Evolutionary conservation across 345 rosid genomes (phyloP), one percentile per base, ranked within the genome.

Genomic region (Eucalyptus tenuipes): DNA sequence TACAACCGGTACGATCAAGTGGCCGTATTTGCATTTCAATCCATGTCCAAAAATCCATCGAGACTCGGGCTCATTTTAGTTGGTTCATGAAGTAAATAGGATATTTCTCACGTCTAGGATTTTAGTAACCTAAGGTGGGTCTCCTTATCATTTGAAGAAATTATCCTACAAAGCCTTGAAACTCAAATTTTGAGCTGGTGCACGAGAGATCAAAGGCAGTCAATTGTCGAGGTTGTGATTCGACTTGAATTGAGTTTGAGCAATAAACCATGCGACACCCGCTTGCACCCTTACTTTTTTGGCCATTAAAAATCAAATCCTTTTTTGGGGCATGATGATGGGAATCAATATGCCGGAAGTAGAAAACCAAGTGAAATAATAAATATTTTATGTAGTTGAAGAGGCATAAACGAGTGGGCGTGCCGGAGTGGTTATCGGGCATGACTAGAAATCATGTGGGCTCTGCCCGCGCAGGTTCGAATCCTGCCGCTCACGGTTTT

Each of bases 341-440:
- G 79, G 12, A 1, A 8, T 22, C 0, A 15, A 8, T 66, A 4
- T 1, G 4, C 2, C 4, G 33, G 3, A 8, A 29, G 13, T 29
- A 4, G n/a, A 61, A 61, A 66, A 52, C 4, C 1, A 52, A 18
- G 10, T 7, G 0, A 18, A 0, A 52, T 20, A 37, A 10, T 37
- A 18, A 18, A 37, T 37, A 75, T 0, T 5, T 18, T 2, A 2
- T 2, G 42, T 20, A 20, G 44, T 0, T 5, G 2, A 31, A 2
- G 1, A 2, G 10, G 12, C 44, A 33, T 3, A 13, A 4, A 5
- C 3, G 2, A 5, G 45, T 37, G 98, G 94, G 91, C 96, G 96
- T 95, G 97, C 96, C 98, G 96, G 96, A 95, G 97, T 95, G 98
- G 98, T 96, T 96, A 95, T 94, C 96, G 95, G 96, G 97, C 98